These are phyloP conservation scores for Xerophyta viscosa DNA, from an alignment of 106 monocot genomes.

Conservation along the genomic window DNA sequence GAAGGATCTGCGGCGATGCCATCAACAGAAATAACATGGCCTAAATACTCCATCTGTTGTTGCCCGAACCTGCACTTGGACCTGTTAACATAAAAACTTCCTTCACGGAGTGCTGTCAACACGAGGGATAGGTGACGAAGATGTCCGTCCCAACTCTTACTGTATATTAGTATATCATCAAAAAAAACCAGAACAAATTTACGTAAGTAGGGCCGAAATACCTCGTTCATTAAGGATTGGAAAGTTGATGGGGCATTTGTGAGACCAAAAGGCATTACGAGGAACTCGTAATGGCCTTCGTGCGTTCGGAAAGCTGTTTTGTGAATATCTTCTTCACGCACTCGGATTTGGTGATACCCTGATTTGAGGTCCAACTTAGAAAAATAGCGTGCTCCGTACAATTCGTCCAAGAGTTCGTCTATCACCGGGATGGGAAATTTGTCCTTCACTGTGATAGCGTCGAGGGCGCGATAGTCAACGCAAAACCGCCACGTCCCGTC, in stretches of 20 bases:
- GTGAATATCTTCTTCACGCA: not conserved
- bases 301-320: conserved; percentile 1
- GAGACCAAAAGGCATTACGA: conserved; percentile 1
- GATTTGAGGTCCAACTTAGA: conserved; percentile 9
- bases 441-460: not conserved
- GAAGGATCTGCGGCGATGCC: not conserved
- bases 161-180: conserved; percentile 3
- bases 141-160: not conserved
- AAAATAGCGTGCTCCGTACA: not conserved
- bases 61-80: not conserved
- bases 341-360: conserved; percentile 11
- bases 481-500: conserved; percentile 2
- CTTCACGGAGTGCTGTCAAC: not conserved
- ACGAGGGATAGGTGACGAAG: not conserved
- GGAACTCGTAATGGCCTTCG: not conserved
- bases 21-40: not conserved
- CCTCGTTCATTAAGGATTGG: not conserved
- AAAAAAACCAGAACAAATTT: conserved; percentile 3
- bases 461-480: not conserved
- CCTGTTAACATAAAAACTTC: not conserved
- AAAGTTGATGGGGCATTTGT: conserved; percentile 1
- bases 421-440: conserved; percentile 6
- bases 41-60: not conserved
- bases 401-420: conserved; percentile 14
- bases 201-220: not conserved